Percentiles rank a stretch among this genome's conserved stretches.
phyloP scores from a whole-genome alignment of 768 basidiomycete genomes.

The Hirschioporus abietinus region DNA sequence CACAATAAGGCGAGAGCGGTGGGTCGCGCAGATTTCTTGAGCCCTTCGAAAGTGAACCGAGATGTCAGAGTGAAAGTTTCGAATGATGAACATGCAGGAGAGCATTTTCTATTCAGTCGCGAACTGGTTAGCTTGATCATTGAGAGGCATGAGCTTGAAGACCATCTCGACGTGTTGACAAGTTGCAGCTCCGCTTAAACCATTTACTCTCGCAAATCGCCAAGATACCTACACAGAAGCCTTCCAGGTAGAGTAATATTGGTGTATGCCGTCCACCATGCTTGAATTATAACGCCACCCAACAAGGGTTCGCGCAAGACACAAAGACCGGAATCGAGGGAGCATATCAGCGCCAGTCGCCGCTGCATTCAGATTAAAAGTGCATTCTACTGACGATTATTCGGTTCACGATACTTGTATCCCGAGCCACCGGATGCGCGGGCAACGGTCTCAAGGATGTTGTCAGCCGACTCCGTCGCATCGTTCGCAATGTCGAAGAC shows the following conservation, averaged over 20 bases:
- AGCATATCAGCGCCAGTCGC: constrained; percentile 10
- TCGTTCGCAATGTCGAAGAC: constrained; percentile 39
- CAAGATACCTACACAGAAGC: constrained; percentile 7
- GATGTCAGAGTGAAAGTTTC: no score
- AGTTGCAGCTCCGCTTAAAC: no score
- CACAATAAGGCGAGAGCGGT: no score
- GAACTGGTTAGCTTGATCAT: no score
- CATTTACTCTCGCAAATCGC: no score
- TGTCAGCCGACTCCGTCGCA: constrained; percentile 34
- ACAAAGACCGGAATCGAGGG: constrained; percentile 30
- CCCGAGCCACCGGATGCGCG: constrained; percentile 32
- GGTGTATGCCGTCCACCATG: constrained; percentile 36
- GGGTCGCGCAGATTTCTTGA: no score
- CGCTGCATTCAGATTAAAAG: not conserved
- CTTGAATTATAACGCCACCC: constrained; percentile 40
- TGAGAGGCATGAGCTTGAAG: no score
- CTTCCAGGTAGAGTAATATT: constrained; percentile 35
- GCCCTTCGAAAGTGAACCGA: no score
- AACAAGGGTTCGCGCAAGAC: constrained; percentile 35
- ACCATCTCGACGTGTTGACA: no score
- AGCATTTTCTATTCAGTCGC: no score
- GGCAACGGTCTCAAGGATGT: constrained; percentile 32
- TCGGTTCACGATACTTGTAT: constrained; percentile 28
- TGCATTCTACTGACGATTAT: constrained; percentile 26
- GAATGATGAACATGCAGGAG: no score